These are phyloP conservation scores for Posidonia oceanica DNA, from an alignment of 116 monocot genomes.

Conservation along the genomic window DNA sequence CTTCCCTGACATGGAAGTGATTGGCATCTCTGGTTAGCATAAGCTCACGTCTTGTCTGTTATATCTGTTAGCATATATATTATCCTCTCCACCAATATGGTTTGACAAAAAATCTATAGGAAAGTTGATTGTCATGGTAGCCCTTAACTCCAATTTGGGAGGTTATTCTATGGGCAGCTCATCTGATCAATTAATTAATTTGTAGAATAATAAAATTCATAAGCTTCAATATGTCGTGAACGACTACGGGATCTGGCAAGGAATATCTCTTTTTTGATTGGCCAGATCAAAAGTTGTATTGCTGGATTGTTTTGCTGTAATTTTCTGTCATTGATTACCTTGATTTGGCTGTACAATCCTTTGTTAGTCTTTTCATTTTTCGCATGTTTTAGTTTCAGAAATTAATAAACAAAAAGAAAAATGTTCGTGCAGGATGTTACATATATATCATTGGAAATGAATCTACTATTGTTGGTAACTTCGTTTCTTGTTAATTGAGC, in stretches of 20 bases:
- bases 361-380: not conserved
- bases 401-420: too few species aligned
- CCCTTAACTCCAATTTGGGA: too few species aligned
- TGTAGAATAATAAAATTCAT: too few species aligned
- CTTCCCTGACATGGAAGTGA: slow-evolving; percentile 91
- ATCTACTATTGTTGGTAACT: too few species aligned
- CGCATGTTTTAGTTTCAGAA: not conserved
- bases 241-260: not conserved
- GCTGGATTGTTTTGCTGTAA: not conserved
- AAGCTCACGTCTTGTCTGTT: not conserved
- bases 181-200: too few species aligned
- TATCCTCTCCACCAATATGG: not conserved
- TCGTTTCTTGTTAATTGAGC: not conserved
- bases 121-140: too few species aligned
- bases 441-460: too few species aligned
- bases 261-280: not conserved
- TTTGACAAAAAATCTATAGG: too few species aligned
- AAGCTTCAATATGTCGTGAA: not conserved
- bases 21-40: slow-evolving; percentile 76
- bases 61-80: not conserved
- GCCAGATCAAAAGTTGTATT: not conserved
- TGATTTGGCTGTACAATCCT: too few species aligned
- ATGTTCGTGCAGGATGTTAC: too few species aligned
- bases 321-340: not conserved
- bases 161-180: too few species aligned